Evolutionary conservation across 2,329 filamentous ascomycete genomes (phyloP).

Genomic region (Fusarium subglutinans): DNA sequence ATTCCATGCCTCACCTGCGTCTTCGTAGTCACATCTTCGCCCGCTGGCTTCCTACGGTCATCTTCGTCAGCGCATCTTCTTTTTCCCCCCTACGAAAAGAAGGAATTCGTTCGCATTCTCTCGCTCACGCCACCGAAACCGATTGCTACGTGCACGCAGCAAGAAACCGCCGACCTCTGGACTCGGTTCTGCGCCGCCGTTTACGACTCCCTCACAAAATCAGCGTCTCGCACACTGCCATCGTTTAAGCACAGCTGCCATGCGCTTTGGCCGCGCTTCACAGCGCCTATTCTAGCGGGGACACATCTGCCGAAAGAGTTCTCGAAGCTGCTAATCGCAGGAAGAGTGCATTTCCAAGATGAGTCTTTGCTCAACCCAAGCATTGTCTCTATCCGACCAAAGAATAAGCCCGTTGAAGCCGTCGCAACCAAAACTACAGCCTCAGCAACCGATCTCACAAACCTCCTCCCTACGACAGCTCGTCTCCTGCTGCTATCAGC

Average conservation of each 20-base stretch:
- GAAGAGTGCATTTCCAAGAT: constrained; percentile 75
- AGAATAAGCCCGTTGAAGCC: neutral
- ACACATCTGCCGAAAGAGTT: constrained; percentile 83
- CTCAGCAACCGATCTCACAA: constrained; percentile 57
- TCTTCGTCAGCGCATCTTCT: constrained; percentile 78
- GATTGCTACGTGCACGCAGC: constrained; percentile 60
- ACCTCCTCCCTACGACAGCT: constrained; percentile 75
- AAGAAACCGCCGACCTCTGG: constrained; percentile 76
- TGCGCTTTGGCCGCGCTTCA: constrained; percentile 86
- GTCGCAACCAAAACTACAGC: constrained; percentile 20
- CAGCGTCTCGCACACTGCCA: constrained; percentile 81
- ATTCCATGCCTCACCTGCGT: constrained; percentile 81
- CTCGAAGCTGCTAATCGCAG: constrained; percentile 79
- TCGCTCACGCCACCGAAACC: constrained; percentile 58
- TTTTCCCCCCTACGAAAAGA: constrained; percentile 85
- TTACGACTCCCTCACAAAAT: constrained; percentile 85
- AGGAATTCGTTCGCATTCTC: constrained; percentile 82
- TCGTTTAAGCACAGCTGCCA: constrained; percentile 75
- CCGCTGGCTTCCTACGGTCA: constrained; percentile 74
- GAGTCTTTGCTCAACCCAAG: constrained; percentile 74
- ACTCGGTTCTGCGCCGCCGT: constrained; percentile 82
- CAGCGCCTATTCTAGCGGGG: constrained; percentile 78
- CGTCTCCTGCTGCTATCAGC: constrained; percentile 79
- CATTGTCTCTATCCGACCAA: constrained; percentile 56
- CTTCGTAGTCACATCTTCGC: constrained; percentile 78